A percentile compares a stretch with the other conserved stretches of the same genome.
Conservation (phyloP, 2,329 filamentous ascomycete species). For the Botrytis paeoniae region DNA sequence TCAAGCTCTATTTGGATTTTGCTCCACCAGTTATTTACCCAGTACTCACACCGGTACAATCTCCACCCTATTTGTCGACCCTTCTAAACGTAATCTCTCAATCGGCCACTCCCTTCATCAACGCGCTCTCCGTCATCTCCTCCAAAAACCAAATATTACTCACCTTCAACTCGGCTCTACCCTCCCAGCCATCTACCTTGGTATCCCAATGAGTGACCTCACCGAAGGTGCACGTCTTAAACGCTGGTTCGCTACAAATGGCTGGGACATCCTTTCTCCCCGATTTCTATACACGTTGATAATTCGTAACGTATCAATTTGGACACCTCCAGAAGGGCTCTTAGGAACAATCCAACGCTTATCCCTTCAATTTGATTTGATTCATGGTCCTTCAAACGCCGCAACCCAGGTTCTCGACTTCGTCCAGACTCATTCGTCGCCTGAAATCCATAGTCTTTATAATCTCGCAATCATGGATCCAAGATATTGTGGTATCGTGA, state of each 20-base stretch:
- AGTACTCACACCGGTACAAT: slow-evolving; percentile 58
- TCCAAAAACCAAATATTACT: slow-evolving; percentile 52
- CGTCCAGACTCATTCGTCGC: slow-evolving; percentile 51
- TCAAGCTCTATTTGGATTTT: slow-evolving; percentile 86
- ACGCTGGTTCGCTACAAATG: slow-evolving; percentile 85
- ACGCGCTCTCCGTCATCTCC: slow-evolving; percentile 73
- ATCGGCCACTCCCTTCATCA: slow-evolving; percentile 89
- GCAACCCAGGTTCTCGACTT: slow-evolving; percentile 58
- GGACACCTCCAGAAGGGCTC: slow-evolving; percentile 61
- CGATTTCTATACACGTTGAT: slow-evolving; percentile 62
- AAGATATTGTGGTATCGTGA: slow-evolving; percentile 60
- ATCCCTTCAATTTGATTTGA: slow-evolving; percentile 61
- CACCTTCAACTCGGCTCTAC: slow-evolving; percentile 73
- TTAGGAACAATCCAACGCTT: slow-evolving; percentile 51
- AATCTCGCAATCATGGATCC: slow-evolving; percentile 60
- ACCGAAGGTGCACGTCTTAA: slow-evolving; percentile 47
- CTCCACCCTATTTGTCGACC: slow-evolving; percentile 86
- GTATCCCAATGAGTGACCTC: slow-evolving; percentile 66
- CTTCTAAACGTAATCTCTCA: slow-evolving; percentile 77
- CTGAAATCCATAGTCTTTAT: slow-evolving; percentile 65
- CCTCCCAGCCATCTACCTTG: slow-evolving; percentile 81
- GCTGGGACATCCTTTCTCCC: slow-evolving; percentile 74
- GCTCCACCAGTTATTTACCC: slow-evolving; percentile 78
- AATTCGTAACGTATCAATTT: slow-evolving; percentile 56
- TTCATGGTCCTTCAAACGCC: slow-evolving; percentile 60